Conservation (phyloP, 345 rosid species). For the Ricinus communis region DNA sequence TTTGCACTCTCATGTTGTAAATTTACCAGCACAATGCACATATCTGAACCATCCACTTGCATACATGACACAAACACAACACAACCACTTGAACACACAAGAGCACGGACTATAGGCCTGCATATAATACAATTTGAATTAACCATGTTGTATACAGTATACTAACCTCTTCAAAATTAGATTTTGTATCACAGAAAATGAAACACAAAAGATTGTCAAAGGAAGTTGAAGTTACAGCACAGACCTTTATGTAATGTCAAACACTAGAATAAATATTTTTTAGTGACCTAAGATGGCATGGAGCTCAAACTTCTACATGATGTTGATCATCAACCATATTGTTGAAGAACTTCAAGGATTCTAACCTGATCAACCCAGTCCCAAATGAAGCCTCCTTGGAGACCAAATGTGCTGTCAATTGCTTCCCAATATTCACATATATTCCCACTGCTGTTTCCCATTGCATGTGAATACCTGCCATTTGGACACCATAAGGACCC, state of each 20-base stretch:
- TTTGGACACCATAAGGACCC: constrained; percentile 20
- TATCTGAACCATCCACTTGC: neutral
- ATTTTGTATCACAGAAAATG: neutral
- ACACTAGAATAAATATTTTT: neutral
- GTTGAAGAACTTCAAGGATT: constrained; percentile 11
- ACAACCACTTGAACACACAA: neutral
- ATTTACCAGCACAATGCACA: too few species aligned
- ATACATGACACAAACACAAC: too few species aligned
- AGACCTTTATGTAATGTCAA: neutral
- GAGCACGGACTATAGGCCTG: neutral
- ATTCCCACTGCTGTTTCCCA: constrained; percentile 98
- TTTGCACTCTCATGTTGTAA: neutral
- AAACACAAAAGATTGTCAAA: neutral
- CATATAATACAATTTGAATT: neutral
- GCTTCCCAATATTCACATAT: constrained; percentile 91
- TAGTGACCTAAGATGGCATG: neutral
- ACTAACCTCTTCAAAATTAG: neutral
- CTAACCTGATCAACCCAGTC: constrained; percentile 97
- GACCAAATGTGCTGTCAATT: constrained; percentile 87
- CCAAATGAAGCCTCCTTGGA: constrained; percentile 99
- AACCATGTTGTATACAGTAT: neutral
- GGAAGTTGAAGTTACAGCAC: neutral
- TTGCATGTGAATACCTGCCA: constrained; percentile 93
- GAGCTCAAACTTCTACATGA: constrained; percentile 1
- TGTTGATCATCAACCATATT: neutral